Evolutionary conservation across 495 filamentous ascomycete genomes (phyloP).

Genomic region (Chaetomium tenue): DNA sequence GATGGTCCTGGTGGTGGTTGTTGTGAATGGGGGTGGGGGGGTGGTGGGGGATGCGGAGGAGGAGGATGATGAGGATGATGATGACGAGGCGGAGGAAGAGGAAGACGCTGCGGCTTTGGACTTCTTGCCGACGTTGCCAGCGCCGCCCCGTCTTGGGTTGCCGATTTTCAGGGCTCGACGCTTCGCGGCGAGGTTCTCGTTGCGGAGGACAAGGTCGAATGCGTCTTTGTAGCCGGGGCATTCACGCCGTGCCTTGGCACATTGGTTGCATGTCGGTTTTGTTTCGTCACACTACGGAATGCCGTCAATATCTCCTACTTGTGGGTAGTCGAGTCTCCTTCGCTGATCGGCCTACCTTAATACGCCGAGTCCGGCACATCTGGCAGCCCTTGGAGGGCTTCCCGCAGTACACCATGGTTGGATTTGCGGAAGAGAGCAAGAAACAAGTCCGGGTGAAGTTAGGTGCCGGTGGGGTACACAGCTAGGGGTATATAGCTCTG

Average conservation of each 20-base stretch:
- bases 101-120: not conserved
- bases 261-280: conserved; percentile 66
- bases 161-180: conserved; percentile 47
- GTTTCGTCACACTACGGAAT: conserved; percentile 62
- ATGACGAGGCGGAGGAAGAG: conserved; percentile 1
- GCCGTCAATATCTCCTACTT: not conserved
- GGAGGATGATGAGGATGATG: not conserved
- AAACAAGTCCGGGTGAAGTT: not conserved
- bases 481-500: not conserved
- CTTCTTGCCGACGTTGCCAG: not conserved
- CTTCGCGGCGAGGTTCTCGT: conserved; percentile 62
- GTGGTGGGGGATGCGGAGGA: conserved; percentile 14
- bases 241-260: conserved; percentile 60
- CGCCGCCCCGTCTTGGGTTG: conserved; percentile 27
- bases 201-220: conserved; percentile 66
- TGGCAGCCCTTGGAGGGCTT: conserved; percentile 72
- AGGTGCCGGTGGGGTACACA: not conserved
- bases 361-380: conserved; percentile 67
- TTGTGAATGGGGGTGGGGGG: conserved; percentile 15
- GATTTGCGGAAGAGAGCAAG: not conserved
- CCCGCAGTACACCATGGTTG: conserved; percentile 69
- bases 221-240: conserved; percentile 70
- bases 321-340: not conserved
- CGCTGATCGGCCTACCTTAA: conserved; percentile 55
- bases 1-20: not conserved